Conservation (phyloP, 768 basidiomycete genomes). For the Melanogaster broomeanus region DNA sequence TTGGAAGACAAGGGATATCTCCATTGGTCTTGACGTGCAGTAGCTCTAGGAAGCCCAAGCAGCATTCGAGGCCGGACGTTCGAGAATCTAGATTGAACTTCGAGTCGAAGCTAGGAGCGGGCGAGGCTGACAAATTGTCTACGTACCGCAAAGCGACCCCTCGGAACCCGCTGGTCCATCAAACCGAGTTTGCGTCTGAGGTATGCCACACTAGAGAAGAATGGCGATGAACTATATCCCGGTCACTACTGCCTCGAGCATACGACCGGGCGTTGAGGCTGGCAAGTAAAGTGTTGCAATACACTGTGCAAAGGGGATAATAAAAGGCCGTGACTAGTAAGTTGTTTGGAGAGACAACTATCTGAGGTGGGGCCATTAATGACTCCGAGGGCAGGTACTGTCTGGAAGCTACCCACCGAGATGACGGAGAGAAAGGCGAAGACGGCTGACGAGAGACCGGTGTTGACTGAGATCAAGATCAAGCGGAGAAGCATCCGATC, state of each 20-base stretch:
- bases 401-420: conserved; percentile 13
- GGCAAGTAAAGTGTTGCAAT: conserved; percentile 35
- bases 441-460: conserved; percentile 23
- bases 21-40: too few relatives aligned
- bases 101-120: not conserved
- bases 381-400: not conserved
- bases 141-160: not conserved
- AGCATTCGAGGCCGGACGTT: not conserved
- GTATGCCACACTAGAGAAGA: conserved; percentile 12
- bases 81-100: not conserved
- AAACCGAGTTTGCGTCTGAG: not conserved
- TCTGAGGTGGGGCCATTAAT: conserved; percentile 2
- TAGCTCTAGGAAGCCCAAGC: too few relatives aligned
- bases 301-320: conserved; percentile 33
- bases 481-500: conserved; percentile 24
- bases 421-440: conserved; percentile 22
- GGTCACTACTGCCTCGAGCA: conserved; percentile 1
- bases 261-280: conserved; percentile 31
- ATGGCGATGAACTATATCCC: not conserved
- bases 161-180: not conserved
- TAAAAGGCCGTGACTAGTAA: conserved; percentile 26
- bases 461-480: conserved; percentile 26
- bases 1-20: too few relatives aligned
- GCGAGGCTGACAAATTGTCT: not conserved
- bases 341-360: conserved; percentile 24